phyloP scores from a whole-genome alignment of 202 grass and related monocot genomes.

The Bolboschoenoplectus hybrid region DNA sequence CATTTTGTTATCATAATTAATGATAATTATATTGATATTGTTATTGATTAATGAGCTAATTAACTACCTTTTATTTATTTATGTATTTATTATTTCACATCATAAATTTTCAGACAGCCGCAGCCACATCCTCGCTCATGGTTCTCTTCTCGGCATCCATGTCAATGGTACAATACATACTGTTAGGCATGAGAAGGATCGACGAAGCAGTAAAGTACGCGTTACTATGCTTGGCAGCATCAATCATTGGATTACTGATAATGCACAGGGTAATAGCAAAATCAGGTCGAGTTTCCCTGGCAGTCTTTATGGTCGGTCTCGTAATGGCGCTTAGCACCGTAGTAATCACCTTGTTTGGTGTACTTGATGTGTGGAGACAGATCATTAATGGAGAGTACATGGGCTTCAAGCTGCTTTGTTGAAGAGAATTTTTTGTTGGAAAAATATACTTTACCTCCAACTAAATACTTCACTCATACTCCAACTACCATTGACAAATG shows the following conservation, averaged over 20 bases:
- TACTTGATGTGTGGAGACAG: slow-evolving; percentile 65
- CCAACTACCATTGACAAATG: too few relatives aligned
- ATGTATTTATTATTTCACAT: not conserved
- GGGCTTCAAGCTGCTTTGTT: slow-evolving; percentile 83
- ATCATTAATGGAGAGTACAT: slow-evolving; percentile 59
- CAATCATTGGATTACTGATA: slow-evolving; percentile 46
- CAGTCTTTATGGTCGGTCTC: slow-evolving; percentile 62
- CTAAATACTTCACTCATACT: too few relatives aligned
- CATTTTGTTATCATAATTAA: not conserved
- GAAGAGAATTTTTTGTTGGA: not conserved
- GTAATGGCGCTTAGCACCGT: slow-evolving; percentile 82
- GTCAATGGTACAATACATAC: slow-evolving; percentile 80
- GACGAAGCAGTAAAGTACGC: slow-evolving; percentile 55
- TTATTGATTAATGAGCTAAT: not conserved
- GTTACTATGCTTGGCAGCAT: slow-evolving; percentile 58
- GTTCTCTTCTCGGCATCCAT: slow-evolving; percentile 84
- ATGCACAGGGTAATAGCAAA: slow-evolving; percentile 52
- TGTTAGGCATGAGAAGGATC: slow-evolving; percentile 68
- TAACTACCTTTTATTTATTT: not conserved
- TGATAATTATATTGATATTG: not conserved
- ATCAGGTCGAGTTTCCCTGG: slow-evolving; percentile 67
- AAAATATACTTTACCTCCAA: too few relatives aligned
- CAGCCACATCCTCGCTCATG: slow-evolving; percentile 75
- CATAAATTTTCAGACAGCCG: slow-evolving; percentile 46
- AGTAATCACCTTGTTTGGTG: slow-evolving; percentile 56